A percentile compares a stretch with the other conserved stretches of the same genome.
Conservation (phyloP, 2,329 filamentous ascomycete species). For the Epichloe sp. region DNA sequence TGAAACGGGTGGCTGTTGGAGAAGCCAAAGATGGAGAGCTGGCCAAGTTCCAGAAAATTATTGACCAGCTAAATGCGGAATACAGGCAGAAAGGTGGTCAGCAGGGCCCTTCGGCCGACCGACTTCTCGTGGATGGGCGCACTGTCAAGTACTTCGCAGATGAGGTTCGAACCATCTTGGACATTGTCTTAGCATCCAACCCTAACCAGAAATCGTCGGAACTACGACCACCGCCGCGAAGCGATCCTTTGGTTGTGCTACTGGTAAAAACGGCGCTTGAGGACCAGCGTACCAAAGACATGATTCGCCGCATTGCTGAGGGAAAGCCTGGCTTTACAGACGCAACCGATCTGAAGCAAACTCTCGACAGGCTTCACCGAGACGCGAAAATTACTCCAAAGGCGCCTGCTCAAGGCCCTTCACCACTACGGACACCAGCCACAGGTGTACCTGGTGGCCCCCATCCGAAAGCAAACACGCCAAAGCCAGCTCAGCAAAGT, state of each 20-base stretch:
- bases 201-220: slow-evolving; percentile 41
- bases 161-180: slow-evolving; percentile 43
- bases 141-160: slow-evolving; percentile 48
- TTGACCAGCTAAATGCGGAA: slow-evolving; percentile 59
- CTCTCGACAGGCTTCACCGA: slow-evolving; percentile 34
- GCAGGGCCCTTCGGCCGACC: slow-evolving; percentile 40
- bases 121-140: slow-evolving; percentile 39
- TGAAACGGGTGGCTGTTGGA: slow-evolving; percentile 72
- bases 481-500: slow-evolving; percentile 11
- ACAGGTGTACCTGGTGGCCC: slow-evolving; percentile 17
- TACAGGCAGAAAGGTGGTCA: slow-evolving; percentile 38
- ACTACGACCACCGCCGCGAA: slow-evolving; percentile 38
- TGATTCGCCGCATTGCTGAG: slow-evolving; percentile 41
- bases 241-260: slow-evolving; percentile 42
- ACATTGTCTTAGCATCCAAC: slow-evolving; percentile 46
- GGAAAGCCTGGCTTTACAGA: slow-evolving; percentile 38
- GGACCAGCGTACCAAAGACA: slow-evolving; percentile 32
- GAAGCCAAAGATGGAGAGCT: slow-evolving; percentile 59
- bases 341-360: slow-evolving; percentile 38
- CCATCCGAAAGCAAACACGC: slow-evolving; percentile 22
- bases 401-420: slow-evolving; percentile 14
- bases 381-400: slow-evolving; percentile 25
- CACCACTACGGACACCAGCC: slow-evolving; percentile 14
- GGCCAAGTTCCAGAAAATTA: slow-evolving; percentile 65
- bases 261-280: slow-evolving; percentile 46